Conservation (phyloP, 192 early-diverging fungal genomes). For the Rhizoclosmatium globosum region DNA sequence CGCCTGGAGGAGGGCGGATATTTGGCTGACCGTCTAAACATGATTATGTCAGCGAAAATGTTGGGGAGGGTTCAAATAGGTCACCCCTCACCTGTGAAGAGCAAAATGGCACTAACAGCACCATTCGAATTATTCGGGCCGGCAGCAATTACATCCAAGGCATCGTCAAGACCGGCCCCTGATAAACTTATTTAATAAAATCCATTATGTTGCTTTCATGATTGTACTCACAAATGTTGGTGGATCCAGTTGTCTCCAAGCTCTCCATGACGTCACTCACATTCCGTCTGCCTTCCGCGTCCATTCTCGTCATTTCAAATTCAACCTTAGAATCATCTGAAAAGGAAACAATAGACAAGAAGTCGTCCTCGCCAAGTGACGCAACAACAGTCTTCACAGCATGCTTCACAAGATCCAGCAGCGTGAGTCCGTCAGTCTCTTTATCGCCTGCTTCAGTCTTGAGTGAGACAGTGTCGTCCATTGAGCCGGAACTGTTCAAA, state of each 20-base stretch:
- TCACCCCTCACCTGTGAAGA: constrained; percentile 42
- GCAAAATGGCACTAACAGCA: constrained; percentile 25
- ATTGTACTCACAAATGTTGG: constrained; percentile 40
- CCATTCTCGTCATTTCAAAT: constrained; percentile 21
- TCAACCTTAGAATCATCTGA: constrained; percentile 26
- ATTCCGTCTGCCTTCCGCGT: neutral
- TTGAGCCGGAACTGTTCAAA: constrained; percentile 42
- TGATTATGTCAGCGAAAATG: constrained; percentile 2
- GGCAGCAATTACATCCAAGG: constrained; percentile 7
- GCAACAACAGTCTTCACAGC: constrained; percentile 43
- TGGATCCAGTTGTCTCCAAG: constrained; percentile 9
- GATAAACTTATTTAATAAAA: neutral
- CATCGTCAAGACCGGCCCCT: constrained; percentile 15
- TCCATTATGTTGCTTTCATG: neutral
- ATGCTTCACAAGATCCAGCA: constrained; percentile 50
- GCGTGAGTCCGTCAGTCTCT: constrained; percentile 39
- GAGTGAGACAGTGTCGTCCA: constrained; percentile 27
- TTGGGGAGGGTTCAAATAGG: neutral
- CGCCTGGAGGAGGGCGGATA: constrained; percentile 40
- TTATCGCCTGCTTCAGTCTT: neutral
- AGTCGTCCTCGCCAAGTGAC: constrained; percentile 31
- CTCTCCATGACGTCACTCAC: constrained; percentile 5
- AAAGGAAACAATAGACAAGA: constrained; percentile 45
- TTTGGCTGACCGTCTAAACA: constrained; percentile 32
- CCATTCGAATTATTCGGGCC: neutral